Conservation (phyloP, 768 basidiomycete species). For the Roridomyces roridus region DNA sequence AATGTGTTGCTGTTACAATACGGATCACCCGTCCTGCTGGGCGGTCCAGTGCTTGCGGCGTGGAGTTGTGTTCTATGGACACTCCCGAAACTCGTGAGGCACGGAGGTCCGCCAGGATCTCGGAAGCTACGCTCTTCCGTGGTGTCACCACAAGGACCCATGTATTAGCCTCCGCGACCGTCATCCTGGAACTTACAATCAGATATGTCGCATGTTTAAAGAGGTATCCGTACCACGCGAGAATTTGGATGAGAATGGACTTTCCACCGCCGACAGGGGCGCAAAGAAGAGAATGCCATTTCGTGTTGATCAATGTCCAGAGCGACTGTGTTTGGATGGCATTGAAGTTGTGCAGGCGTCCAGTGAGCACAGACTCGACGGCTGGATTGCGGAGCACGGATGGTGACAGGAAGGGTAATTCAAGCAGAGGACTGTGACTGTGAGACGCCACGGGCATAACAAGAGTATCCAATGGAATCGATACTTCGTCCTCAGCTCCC, state of each 20-base stretch:
- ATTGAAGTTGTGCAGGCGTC: slow-evolving; percentile 67
- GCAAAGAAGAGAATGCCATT: slow-evolving; percentile 71
- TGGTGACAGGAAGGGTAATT: slow-evolving; percentile 76
- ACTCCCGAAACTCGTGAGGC: slow-evolving; percentile 46
- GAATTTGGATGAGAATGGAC: slow-evolving; percentile 70
- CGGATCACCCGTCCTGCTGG: slow-evolving; percentile 54
- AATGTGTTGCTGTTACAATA: slow-evolving; percentile 58
- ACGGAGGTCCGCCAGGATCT: slow-evolving; percentile 61
- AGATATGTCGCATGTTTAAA: background rate
- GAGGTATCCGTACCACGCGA: slow-evolving; percentile 65
- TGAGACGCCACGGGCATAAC: slow-evolving; percentile 73
- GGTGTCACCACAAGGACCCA: slow-evolving; percentile 74
- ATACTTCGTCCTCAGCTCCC: slow-evolving; percentile 81
- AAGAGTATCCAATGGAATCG: slow-evolving; percentile 67
- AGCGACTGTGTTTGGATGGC: slow-evolving; percentile 89
- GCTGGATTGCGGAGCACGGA: slow-evolving; percentile 54
- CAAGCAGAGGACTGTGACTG: slow-evolving; percentile 66
- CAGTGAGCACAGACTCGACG: slow-evolving; percentile 53
- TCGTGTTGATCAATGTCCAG: slow-evolving; percentile 79
- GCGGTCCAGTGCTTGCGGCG: slow-evolving; percentile 40
- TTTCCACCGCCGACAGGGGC: slow-evolving; percentile 87
- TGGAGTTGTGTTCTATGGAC: slow-evolving; percentile 42
- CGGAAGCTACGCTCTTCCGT: slow-evolving; percentile 58
- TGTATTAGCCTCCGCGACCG: slow-evolving; percentile 48
- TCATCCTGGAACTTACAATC: slow-evolving; percentile 52